phyloP scores from a whole-genome alignment of 257 asterid genomes.

The Gentiana dahurica region DNA sequence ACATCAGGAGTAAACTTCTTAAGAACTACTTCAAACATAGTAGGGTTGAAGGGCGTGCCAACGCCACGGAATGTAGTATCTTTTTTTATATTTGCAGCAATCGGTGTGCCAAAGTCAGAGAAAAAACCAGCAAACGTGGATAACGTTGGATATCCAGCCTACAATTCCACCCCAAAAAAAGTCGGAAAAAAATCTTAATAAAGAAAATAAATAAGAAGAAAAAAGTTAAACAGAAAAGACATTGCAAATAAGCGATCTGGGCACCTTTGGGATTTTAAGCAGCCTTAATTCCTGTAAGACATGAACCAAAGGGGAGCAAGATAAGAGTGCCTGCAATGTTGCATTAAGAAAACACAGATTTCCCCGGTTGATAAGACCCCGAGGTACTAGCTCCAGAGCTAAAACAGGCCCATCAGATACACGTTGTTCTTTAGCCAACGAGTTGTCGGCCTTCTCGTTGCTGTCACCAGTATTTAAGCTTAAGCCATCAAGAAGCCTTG shows the following conservation, averaged over 20 bases:
- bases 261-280: conserved; percentile 52
- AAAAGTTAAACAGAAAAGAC: not conserved
- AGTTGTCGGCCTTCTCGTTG: conserved; percentile 25
- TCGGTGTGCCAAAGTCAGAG: conserved; percentile 54
- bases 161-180: not conserved
- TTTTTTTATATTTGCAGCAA: conserved; percentile 32
- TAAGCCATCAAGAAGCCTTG: conserved; percentile 17
- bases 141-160: conserved; percentile 70
- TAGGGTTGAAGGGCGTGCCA: conserved; percentile 61
- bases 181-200: not conserved
- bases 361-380: conserved; percentile 80
- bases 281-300: conserved; percentile 50
- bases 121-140: conserved; percentile 64
- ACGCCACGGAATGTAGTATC: conserved; percentile 38
- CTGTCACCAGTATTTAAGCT: conserved; percentile 12
- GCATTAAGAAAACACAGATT: conserved; percentile 94
- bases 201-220: conserved; percentile 6
- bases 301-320: conserved; percentile 81
- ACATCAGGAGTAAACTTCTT: conserved; percentile 81
- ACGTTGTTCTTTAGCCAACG: conserved; percentile 20
- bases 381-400: conserved; percentile 55
- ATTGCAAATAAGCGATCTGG: not conserved
- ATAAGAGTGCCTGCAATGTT: conserved; percentile 80
- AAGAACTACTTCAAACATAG: conserved; percentile 68
- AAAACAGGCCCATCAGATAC: conserved; percentile 24